Percentiles rank a stretch among this genome's conserved stretches.
phyloP scores from a whole-genome alignment of 768 basidiomycete genomes.

The Exsudoporus frostii region DNA sequence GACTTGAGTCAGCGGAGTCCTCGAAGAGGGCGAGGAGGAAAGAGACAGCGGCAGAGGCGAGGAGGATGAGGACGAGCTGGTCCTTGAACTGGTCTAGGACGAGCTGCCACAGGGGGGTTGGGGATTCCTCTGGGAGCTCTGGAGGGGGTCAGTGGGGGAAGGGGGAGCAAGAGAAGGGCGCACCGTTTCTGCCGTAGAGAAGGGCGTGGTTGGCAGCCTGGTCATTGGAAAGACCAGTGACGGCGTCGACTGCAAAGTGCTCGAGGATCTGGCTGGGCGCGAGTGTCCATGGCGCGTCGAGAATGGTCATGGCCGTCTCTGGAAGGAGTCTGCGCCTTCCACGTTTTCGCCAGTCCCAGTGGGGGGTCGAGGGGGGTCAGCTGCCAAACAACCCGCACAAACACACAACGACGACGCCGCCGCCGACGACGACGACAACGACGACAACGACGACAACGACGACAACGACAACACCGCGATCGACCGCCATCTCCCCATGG shows the following conservation, averaged over 20 bases:
- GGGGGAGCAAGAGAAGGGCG: conserved; percentile 11
- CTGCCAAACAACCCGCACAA: conserved; percentile 21
- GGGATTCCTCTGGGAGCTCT: conserved; percentile 92
- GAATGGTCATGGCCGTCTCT: conserved; percentile 27
- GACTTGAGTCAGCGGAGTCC: conserved; percentile 59
- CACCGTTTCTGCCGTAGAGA: conserved; percentile 85
- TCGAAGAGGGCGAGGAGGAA: conserved; percentile 91
- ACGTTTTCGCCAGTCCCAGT: no score
- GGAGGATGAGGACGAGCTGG: conserved; percentile 94
- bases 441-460: conserved; percentile 2
- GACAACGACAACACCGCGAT: neutral
- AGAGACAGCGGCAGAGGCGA: conserved; percentile 90
- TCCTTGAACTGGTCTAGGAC: conserved; percentile 99
- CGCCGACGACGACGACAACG: conserved; percentile 2
- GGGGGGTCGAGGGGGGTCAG: conserved; percentile 19
- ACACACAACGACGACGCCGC: conserved; percentile 9
- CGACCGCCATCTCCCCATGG: conserved; percentile 47
- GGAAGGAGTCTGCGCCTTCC: neutral
- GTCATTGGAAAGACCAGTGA: conserved; percentile 58
- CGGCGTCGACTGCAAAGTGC: conserved; percentile 65
- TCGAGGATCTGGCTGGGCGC: conserved; percentile 65
- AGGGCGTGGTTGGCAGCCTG: conserved; percentile 73
- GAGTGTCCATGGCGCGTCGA: conserved; percentile 80
- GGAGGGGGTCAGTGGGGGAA: conserved; percentile 7
- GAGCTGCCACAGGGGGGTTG: conserved; percentile 90